Base-by-base conservation (phyloP, 2,329 filamentous ascomycete genomes). In the Nemania bipapillata region DNA sequence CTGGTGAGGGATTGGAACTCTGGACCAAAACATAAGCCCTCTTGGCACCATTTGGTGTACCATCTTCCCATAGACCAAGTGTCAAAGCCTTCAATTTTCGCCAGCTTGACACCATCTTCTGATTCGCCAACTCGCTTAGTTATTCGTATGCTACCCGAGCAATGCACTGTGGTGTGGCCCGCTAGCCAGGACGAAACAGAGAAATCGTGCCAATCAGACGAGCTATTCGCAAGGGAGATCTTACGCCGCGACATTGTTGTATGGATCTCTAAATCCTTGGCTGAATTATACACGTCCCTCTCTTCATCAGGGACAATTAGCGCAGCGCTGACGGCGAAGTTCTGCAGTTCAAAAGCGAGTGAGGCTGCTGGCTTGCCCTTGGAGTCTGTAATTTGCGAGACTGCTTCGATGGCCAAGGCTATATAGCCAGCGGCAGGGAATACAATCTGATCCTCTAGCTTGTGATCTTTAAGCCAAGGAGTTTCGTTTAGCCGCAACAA, bases 141-240 rank as follows among this genome's bases (percentile, higher is more conserved):
- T 1, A 65, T 9, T 1, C 69, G 63, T 12, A 74, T 65, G 11
- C 63, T 69, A 1, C 70, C 72, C 0, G 61, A 47, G 37, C 72
- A 74, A 35, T 73, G 72, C 2, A 55, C 9, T 1, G 49, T 70
- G 0, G 67, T 32, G 4, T 63, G 26, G 4, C 50, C 63, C 0
- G 54, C 28, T 1, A n/a, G 35, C 56, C 54, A 63, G 1, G 72
- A 74, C 4, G 71, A 70, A 5, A 74, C 58, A 20, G 63, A 56
- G 24, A 73, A 74, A 6, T 74, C 71, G 26, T 70, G 30, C 71
- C 71, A 73, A 30, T 57, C 37, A 2, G 4, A 20, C 6, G 70
- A 70, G 0, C 2, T 7, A 11, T 30, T 66, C 0, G 58, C 35
- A 1, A 1, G 11, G 0, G 70, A 71, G 0, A 68, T 53, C 58